phyloP scores from a whole-genome alignment of 495 filamentous ascomycete genomes.

The Penicillium angulare region DNA sequence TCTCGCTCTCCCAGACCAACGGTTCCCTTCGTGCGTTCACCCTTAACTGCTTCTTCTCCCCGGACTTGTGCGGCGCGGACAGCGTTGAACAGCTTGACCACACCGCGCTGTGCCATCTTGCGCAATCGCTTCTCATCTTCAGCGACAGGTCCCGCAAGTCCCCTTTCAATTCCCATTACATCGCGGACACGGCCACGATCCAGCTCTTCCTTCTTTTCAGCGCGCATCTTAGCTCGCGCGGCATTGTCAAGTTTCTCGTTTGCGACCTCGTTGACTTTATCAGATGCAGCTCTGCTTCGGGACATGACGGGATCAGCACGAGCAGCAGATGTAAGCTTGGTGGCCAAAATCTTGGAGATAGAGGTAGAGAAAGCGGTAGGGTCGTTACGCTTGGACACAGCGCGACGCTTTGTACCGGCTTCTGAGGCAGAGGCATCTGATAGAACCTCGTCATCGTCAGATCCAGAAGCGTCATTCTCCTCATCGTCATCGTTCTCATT shows the following conservation, averaged over 20 bases:
- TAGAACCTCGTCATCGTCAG: slow-evolving; percentile 27
- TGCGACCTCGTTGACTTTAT: slow-evolving; percentile 60
- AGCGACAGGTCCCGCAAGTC: slow-evolving; percentile 52
- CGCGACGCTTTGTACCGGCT: slow-evolving; percentile 21
- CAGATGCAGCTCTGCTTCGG: slow-evolving; percentile 66
- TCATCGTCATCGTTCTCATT: slow-evolving; percentile 34
- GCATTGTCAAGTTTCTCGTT: slow-evolving; percentile 77
- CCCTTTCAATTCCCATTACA: slow-evolving; percentile 60
- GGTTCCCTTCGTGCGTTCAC: slow-evolving; percentile 67
- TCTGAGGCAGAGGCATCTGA: slow-evolving; percentile 24
- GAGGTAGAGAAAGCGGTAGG: slow-evolving; percentile 85
- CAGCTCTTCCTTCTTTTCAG: slow-evolving; percentile 75
- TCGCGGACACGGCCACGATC: slow-evolving; percentile 88
- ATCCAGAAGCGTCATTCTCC: slow-evolving; percentile 16
- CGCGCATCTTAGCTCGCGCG: slow-evolving; percentile 72
- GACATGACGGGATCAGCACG: slow-evolving; percentile 87
- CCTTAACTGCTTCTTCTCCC: slow-evolving; percentile 69
- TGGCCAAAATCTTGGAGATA: slow-evolving; percentile 83
- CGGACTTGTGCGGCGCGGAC: slow-evolving; percentile 88
- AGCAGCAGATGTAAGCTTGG: slow-evolving; percentile 77
- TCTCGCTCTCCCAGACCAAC: slow-evolving; percentile 70
- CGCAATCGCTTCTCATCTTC: slow-evolving; percentile 78
- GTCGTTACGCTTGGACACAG: slow-evolving; percentile 75
- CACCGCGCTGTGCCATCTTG: slow-evolving; percentile 87
- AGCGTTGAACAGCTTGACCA: slow-evolving; percentile 94